phyloP scores from a whole-genome alignment of 1,284 basidiomycete species.

The Mrakiaceae sp. region DNA sequence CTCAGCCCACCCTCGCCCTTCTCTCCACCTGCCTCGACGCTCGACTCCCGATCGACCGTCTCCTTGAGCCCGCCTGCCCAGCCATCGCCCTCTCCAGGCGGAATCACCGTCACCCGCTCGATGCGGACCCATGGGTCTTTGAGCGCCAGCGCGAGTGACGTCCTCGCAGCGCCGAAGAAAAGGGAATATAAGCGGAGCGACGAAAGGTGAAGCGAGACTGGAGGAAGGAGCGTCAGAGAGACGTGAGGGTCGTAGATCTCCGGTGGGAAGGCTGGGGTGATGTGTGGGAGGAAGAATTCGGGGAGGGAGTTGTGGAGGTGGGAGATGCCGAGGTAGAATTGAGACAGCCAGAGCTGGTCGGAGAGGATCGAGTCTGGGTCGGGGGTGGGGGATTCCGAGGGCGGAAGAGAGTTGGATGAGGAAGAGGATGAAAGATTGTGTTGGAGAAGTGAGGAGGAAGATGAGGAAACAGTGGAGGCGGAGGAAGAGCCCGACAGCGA shows the following conservation, averaged over 20 bases:
- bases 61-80: background rate
- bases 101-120: conserved; percentile 8
- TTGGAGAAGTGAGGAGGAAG: too few species aligned
- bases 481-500: too few species aligned
- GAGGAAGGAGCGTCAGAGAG: conserved; percentile 29
- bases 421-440: too few species aligned
- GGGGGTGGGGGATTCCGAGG: too few species aligned
- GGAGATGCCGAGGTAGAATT: too few species aligned
- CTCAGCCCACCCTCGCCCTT: background rate
- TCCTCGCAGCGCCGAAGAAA: conserved; percentile 6
- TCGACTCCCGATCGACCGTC: background rate
- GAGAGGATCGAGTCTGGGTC: too few species aligned
- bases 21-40: background rate
- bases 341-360: too few species aligned
- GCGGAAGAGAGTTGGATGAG: too few species aligned
- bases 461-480: too few species aligned
- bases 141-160: conserved; percentile 1
- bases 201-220: conserved; percentile 5
- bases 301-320: conserved; percentile 24
- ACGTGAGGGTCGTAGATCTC: conserved; percentile 31
- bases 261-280: conserved; percentile 26
- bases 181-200: conserved; percentile 3
- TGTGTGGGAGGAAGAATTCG: conserved; percentile 26
- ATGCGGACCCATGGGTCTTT: conserved; percentile 6
- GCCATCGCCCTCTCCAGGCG: background rate